Evolutionary conservation across 2,329 filamentous ascomycete genomes (phyloP), one percentile per base, ranked within the genome.

Genomic region (Epichloe elymi): DNA sequence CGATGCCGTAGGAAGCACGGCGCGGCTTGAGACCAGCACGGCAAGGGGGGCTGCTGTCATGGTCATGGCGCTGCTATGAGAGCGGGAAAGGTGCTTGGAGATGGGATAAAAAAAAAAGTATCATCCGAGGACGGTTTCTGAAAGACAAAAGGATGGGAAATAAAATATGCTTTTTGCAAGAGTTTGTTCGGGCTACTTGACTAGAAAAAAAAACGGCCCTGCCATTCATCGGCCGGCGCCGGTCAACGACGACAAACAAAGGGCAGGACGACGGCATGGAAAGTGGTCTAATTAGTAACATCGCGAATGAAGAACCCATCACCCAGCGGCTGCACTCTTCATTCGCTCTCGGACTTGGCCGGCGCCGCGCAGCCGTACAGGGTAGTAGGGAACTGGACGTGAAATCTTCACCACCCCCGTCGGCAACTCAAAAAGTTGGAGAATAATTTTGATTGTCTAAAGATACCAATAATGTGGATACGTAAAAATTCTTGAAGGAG

Each of bases 21-120:
- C 87, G 60, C 90, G 80, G 26, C 84, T 86, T 1, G 93, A 97
- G 52, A 85, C 85, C 52, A 97, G 76, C 53, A 96, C 87, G 42
- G 80, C 82, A 60, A 90, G 61, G 41, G 41, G 70, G 64, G 59
- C 61, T 39, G 64, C 62, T 66, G 71, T 70, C 42, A 8, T 17
- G 23, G 39, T 47, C 30, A 20, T 14, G 30, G 30, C 30, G 30
- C 30, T 11, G 30, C 30, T 30, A 30, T 11, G 30, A 11, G 1
- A 11, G 26, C 26, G 26, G 8, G 26, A 30, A 30, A 10, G 8
- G 1, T 8, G 23, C 23, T 26, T 48, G 26, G 23, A 41, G 36
- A 26, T 17, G 23, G 37, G n/a, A 17, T 8, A n/a, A n/a, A n/a
- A n/a, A 42, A n/a, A 23, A 42, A 33, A 6, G 0, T 23, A 23